Evolutionary conservation across 768 basidiomycete genomes (phyloP).

Genomic region (Suillus brevipes): DNA sequence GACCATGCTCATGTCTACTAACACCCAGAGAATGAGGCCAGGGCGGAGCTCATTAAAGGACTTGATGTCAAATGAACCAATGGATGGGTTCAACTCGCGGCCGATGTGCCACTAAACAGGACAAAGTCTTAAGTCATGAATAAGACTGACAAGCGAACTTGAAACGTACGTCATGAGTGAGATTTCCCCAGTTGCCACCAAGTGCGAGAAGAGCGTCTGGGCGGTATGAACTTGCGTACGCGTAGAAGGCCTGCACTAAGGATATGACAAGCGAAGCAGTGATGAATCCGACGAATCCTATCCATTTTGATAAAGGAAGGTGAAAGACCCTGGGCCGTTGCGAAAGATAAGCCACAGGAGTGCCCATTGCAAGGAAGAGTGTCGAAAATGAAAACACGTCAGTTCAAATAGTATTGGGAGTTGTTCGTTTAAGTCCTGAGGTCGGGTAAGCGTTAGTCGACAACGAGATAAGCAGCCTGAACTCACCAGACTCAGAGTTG

Average conservation of each 20-base stretch:
- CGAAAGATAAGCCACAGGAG: slow-evolving; percentile 65
- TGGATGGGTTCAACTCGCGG: slow-evolving; percentile 87
- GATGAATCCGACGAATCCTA: slow-evolving; percentile 82
- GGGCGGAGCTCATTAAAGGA: slow-evolving; percentile 50
- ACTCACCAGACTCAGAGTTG: too few relatives aligned
- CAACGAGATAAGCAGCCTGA: too few relatives aligned
- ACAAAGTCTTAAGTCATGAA: background rate
- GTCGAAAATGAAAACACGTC: slow-evolving; percentile 58
- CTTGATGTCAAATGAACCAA: slow-evolving; percentile 76
- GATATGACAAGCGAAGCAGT: slow-evolving; percentile 84
- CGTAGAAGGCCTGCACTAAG: slow-evolving; percentile 65
- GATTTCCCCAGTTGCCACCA: slow-evolving; percentile 88
- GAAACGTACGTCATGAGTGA: slow-evolving; percentile 82
- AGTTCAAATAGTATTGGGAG: too few relatives aligned
- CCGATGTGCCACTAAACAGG: slow-evolving; percentile 83
- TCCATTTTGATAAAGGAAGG: slow-evolving; percentile 90
- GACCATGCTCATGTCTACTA: slow-evolving; percentile 87
- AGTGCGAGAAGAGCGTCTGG: slow-evolving; percentile 76
- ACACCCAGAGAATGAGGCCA: slow-evolving; percentile 83
- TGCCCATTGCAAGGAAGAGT: slow-evolving; percentile 75
- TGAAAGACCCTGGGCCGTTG: slow-evolving; percentile 77
- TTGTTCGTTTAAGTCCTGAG: too few relatives aligned
- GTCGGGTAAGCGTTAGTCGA: too few relatives aligned
- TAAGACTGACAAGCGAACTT: background rate
- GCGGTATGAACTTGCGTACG: slow-evolving; percentile 72